Percentiles rank a stretch among this genome's conserved stretches.
Evolutionary conservation across 225 moss, liverwort and hornwort species (phyloP).

Genomic region (Neckera pumila): DNA sequence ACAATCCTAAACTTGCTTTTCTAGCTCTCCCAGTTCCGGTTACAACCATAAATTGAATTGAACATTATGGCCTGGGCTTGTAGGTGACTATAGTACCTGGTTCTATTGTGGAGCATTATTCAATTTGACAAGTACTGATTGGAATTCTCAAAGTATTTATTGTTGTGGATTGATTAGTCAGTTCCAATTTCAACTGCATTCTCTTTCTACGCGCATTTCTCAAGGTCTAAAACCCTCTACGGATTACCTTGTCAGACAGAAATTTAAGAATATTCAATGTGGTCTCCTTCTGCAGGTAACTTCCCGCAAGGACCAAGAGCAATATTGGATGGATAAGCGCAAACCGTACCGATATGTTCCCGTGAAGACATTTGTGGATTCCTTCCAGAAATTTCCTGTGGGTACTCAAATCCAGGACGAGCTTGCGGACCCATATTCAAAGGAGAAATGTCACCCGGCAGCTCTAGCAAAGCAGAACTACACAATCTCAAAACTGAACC

Average conservation of each 20-base stretch:
- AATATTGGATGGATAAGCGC: conserved; percentile 67
- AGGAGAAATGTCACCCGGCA: conserved; percentile 35
- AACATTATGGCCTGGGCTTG: not conserved
- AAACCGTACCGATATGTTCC: conserved; percentile 60
- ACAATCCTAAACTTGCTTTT: not conserved
- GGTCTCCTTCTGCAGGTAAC: conserved; percentile 37
- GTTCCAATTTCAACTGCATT: not conserved
- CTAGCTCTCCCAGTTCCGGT: not conserved
- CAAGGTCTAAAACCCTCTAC: not conserved
- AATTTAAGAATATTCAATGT: not conserved
- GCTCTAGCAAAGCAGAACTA: conserved; percentile 44
- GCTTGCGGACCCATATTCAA: conserved; percentile 30
- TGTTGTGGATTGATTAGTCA: not conserved
- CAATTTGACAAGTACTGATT: not conserved
- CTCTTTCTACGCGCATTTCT: not conserved
- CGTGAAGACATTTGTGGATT: conserved; percentile 41
- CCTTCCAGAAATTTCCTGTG: conserved; percentile 21
- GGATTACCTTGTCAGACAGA: not conserved
- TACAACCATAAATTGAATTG: not conserved
- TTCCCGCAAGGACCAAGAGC: conserved; percentile 84
- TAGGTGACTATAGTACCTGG: not conserved
- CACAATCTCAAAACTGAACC: conserved; percentile 23
- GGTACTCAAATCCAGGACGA: conserved; percentile 32
- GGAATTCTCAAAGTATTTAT: not conserved
- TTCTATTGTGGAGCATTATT: too few species aligned